Evolutionary conservation across 352 stramenopile species (phyloP), one percentile per base, ranked within the genome.

Genomic region (Pythium vanterpoolii): DNA sequence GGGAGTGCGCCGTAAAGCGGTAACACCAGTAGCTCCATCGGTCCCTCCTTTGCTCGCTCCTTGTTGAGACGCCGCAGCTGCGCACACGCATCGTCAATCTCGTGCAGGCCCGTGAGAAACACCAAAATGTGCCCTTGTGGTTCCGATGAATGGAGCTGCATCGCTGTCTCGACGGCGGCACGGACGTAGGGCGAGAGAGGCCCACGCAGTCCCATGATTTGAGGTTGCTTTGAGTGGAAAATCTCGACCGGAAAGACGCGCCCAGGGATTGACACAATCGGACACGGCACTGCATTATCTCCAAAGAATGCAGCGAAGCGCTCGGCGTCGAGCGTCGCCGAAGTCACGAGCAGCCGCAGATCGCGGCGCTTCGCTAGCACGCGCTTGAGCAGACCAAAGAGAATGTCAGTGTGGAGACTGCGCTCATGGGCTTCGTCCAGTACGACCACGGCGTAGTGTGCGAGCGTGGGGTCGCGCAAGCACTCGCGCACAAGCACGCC

Each of bases 371-470:
- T 56, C 33, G 46, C 30, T 19, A 89, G 60, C 21, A 95, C 92
- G 40, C 86, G 72, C 58, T 93, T 89, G 31, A 98, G 72, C 24
- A 97, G 61, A 76, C 96, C 96, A 71, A 99, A 98, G 7, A 99
- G 73, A 5, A 99, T 88, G 69, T 99, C 98, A 11, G 97, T 99
- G 74, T 99, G 91, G 10, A 99, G 83, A 66, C 82, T 98, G 23
- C 97, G 84, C 74, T 99, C 98, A 69, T 99, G 98, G 9, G 97
- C 97, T 79, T 99, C 98, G 67, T 95, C 95, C 53, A 98, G 80
- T 76, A 98, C 96, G 23, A 98, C 82, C 48, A 92, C 77, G 26
- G 70, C 83, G 73, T 98, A 98, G 19, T 74, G 69, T 10, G 36
- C 56, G 19, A 97, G 76, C 47, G 86, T 60, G 16, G 83, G 80